Evolutionary conservation across 805 yeast species (phyloP).

Genomic region (Metschnikowia kofuensis): DNA sequence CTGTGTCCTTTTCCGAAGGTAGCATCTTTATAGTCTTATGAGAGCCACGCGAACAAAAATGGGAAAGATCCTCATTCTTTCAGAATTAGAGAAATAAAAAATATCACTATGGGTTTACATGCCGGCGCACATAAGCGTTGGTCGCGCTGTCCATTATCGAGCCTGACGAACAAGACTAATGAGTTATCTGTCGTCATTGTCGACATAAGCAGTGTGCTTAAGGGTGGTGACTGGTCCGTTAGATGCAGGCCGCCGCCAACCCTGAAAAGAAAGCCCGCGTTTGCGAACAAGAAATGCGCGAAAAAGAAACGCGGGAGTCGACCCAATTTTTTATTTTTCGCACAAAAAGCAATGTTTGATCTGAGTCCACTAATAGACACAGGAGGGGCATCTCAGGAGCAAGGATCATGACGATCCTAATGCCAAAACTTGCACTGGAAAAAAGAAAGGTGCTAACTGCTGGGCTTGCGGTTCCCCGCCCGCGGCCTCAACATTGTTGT

Average conservation of each 20-base stretch:
- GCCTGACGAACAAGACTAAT: too few species aligned
- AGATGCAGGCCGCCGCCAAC: neutral
- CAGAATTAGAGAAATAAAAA: too few species aligned
- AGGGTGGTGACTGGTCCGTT: neutral
- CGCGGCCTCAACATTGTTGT: too few species aligned
- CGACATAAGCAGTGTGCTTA: neutral
- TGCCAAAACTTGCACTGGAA: neutral
- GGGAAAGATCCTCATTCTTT: too few species aligned
- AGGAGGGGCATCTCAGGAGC: neutral
- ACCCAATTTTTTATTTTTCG: neutral
- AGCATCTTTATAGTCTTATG: too few species aligned
- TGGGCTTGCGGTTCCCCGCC: too few species aligned
- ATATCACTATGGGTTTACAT: too few species aligned
- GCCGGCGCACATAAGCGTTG: too few species aligned
- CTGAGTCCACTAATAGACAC: neutral
- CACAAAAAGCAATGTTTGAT: neutral
- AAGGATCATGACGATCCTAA: neutral
- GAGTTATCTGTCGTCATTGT: neutral
- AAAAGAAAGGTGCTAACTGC: too few species aligned
- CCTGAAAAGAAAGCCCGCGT: neutral
- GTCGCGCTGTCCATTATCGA: too few species aligned
- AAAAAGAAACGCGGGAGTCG: slow-evolving; percentile 1
- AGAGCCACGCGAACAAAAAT: too few species aligned
- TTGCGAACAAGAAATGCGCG: neutral
- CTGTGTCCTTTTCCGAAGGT: too few species aligned